Evolutionary conservation across 140 eudicot genomes (phyloP).

Genomic region (Oenanthe javanica): DNA sequence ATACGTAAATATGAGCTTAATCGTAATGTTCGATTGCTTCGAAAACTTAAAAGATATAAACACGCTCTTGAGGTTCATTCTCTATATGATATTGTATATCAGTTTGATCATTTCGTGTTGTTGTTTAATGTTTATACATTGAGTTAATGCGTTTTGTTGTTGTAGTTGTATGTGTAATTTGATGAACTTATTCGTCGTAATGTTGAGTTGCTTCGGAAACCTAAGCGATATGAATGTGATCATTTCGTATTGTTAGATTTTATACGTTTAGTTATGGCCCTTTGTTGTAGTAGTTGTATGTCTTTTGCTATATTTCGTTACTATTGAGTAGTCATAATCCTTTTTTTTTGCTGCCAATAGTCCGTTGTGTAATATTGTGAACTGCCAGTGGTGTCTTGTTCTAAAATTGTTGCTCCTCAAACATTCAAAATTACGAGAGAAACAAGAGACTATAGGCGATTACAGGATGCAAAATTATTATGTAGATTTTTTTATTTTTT

Average conservation of each 20-base stretch:
- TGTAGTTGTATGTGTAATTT: neutral
- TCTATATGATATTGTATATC: neutral
- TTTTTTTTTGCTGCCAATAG: too few species aligned
- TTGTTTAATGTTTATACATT: neutral
- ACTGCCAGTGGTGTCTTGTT: too few species aligned
- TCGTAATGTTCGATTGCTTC: slow-evolving; percentile 68
- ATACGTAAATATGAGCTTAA: slow-evolving; percentile 75
- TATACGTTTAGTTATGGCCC: neutral
- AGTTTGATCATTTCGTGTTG: neutral
- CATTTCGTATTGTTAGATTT: neutral
- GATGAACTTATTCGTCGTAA: slow-evolving; percentile 25
- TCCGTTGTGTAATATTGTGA: too few species aligned
- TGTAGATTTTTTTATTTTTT: too few species aligned
- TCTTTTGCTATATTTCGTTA: too few species aligned
- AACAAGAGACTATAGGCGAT: too few species aligned
- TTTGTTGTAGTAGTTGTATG: neutral
- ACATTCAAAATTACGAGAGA: neutral
- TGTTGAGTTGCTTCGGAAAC: slow-evolving; percentile 57
- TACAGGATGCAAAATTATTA: too few species aligned
- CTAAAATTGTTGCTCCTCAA: too few species aligned
- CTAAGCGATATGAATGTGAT: slow-evolving; percentile 25
- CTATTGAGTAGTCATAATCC: too few species aligned
- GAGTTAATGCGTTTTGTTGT: neutral
- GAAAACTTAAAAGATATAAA: slow-evolving; percentile 53
- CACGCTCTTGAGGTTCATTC: slow-evolving; percentile 80